These are phyloP conservation scores for Thelonectria discophora DNA, from an alignment of 2,329 filamentous ascomycete species.

Conservation along the genomic window DNA sequence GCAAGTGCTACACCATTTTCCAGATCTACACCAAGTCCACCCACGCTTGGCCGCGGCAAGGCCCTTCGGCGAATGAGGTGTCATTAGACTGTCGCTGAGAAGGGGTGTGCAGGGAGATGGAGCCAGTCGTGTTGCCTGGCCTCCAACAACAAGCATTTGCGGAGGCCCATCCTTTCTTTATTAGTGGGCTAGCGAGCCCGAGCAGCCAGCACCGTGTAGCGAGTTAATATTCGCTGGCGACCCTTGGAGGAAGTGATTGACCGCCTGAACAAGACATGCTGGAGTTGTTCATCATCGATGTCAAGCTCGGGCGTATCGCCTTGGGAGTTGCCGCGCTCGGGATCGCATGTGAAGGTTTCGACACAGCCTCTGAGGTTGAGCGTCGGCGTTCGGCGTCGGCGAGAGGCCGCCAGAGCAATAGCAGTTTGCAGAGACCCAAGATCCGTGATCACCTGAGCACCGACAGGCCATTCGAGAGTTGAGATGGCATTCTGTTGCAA, in stretches of 20 bases:
- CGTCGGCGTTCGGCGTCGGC: constrained; percentile 17
- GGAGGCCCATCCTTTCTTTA: neutral
- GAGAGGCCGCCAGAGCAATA: constrained; percentile 35
- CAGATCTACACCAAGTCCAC: constrained; percentile 11
- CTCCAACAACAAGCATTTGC: neutral
- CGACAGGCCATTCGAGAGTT: no score
- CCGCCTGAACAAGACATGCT: constrained; percentile 11
- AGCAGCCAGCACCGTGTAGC: no score
- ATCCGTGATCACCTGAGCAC: neutral
- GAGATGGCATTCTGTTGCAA: neutral
- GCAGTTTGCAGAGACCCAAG: neutral
- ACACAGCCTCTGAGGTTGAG: constrained; percentile 35
- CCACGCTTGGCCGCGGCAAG: neutral
- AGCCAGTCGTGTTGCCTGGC: neutral
- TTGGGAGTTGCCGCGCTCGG: neutral
- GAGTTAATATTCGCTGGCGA: neutral
- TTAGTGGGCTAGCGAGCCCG: neutral
- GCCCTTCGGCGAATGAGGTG: constrained; percentile 13
- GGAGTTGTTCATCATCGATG: constrained; percentile 1
- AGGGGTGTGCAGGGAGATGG: neutral
- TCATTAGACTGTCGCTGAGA: constrained; percentile 11
- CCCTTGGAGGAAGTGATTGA: neutral
- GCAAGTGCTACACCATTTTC: constrained; percentile 24
- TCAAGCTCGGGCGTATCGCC: constrained; percentile 1
- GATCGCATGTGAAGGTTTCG: constrained; percentile 6